These are phyloP conservation scores for Tuber aestivum DNA, from an alignment of 495 filamentous ascomycete species.

Conservation along the genomic window DNA sequence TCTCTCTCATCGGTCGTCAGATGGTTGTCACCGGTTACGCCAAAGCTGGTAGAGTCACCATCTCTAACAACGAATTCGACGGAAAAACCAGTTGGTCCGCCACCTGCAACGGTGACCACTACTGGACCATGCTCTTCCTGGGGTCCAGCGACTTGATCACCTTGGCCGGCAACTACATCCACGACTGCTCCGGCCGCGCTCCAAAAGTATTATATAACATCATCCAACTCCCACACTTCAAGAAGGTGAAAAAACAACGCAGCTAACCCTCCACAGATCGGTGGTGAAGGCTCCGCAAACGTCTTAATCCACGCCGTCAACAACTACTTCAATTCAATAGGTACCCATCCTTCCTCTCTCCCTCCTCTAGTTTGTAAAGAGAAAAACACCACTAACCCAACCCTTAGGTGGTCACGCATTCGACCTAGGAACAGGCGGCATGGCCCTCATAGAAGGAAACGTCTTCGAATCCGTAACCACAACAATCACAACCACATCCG, in stretches of 20 bases:
- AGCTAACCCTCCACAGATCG: constrained; percentile 7
- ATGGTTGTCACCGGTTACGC: constrained; percentile 45
- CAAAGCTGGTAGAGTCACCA: constrained; percentile 44
- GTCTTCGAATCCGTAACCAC: constrained; percentile 53
- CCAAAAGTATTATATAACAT: constrained; percentile 49
- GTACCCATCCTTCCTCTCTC: neutral
- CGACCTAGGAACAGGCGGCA: constrained; percentile 50
- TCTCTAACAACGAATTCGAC: constrained; percentile 49
- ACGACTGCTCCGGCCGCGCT: constrained; percentile 52
- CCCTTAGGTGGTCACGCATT: constrained; percentile 50
- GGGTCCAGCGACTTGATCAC: constrained; percentile 48
- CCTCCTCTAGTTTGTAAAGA: too few relatives aligned
- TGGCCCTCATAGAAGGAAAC: constrained; percentile 56
- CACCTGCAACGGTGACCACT: constrained; percentile 53
- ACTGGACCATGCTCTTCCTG: constrained; percentile 52
- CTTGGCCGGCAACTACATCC: constrained; percentile 49
- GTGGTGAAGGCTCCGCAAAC: constrained; percentile 35
- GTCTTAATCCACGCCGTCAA: constrained; percentile 52
- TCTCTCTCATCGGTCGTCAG: constrained; percentile 49
- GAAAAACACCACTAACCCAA: neutral
- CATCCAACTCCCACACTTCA: neutral
- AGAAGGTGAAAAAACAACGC: neutral
- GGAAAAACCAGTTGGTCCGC: constrained; percentile 50
- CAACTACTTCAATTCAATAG: constrained; percentile 55
- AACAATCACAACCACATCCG: constrained; percentile 31